Base-by-base conservation (phyloP, 2,329 filamentous ascomycete genomes). In the Pestalotiopsis sp. region DNA sequence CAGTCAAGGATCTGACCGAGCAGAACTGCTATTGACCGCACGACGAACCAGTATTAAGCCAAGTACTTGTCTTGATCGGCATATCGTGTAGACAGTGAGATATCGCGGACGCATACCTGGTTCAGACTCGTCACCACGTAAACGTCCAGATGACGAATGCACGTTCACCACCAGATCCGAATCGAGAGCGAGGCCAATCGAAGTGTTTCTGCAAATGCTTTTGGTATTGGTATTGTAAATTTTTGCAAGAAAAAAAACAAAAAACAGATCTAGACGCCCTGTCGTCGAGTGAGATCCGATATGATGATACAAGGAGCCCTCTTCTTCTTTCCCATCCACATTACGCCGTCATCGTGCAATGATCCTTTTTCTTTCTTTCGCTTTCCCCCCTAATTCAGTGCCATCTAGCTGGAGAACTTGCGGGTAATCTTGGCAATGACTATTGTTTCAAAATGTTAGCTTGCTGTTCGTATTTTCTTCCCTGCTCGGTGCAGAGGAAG, bases 401-500 rank as follows among this genome's bases (percentile, higher is more conserved):
- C 58, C 24, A 55, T 78, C 80, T 87, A 88, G 84, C 85, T 87
- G 67, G 88, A 90, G 87, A 97, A 97, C 82, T 91, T 92, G 83
- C 94, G 91, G 75, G 94, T 97, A 78, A 98, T 84, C 87, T 98
- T 98, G 81, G 94, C 94, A 80, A 98, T 96, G 80, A 98, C 94
- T 98, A 57, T 75, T 52, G 44, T 22, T 52, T 9, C 30, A 35
- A 52, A 7, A 52, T 3, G 17, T 52, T 52, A 52, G 44, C 10
- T 26, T 38, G 9, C 24, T 44, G 24, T 22, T 10, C 39, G 30
- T 35, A n/a, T 9, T 35, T 9, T 9, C 4, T 13, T 14, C 13
- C 40, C 24, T 14, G 6, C 11, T 35, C 30, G 24, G 7, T 11
- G 14, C 20, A 57, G 13, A 14, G 10, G 11, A 26, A 26, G 14